Evolutionary conservation across 805 yeast genomes (phyloP).

Genomic region (Tetrapisispora namnaoensis): DNA sequence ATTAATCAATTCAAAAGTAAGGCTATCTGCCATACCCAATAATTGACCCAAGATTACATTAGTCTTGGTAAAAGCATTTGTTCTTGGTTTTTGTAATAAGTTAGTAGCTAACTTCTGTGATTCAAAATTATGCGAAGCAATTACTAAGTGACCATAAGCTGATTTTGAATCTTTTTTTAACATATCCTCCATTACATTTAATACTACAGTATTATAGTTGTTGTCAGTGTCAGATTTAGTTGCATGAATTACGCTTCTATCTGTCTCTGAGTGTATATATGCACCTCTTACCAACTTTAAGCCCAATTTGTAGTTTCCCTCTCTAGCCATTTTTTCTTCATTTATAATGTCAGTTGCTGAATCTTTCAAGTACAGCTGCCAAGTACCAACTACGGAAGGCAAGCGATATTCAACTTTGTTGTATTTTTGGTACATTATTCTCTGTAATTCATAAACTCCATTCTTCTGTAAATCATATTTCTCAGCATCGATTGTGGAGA

Average conservation of each 20-base stretch:
- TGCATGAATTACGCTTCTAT: slow-evolving; percentile 61
- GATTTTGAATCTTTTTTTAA: slow-evolving; percentile 35
- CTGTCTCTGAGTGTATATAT: slow-evolving; percentile 79
- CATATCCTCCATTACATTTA: slow-evolving; percentile 51
- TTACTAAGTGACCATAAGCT: slow-evolving; percentile 67
- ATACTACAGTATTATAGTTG: slow-evolving; percentile 63
- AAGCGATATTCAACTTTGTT: slow-evolving; percentile 47
- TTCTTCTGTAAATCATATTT: slow-evolving; percentile 68
- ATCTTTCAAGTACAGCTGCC: slow-evolving; percentile 82
- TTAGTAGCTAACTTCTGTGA: slow-evolving; percentile 69
- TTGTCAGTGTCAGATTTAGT: slow-evolving; percentile 74
- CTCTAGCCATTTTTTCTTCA: slow-evolving; percentile 57
- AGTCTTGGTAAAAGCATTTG: slow-evolving; percentile 30
- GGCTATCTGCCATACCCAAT: slow-evolving; percentile 91
- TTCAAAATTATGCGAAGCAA: slow-evolving; percentile 80
- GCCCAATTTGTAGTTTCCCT: slow-evolving; percentile 61
- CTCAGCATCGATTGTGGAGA: slow-evolving; percentile 85
- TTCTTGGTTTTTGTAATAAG: slow-evolving; percentile 30
- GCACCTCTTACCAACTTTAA: slow-evolving; percentile 93
- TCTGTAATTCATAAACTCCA: slow-evolving; percentile 85
- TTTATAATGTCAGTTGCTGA: slow-evolving; percentile 49
- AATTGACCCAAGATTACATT: slow-evolving; percentile 83
- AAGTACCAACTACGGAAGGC: slow-evolving; percentile 74
- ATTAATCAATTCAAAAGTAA: slow-evolving; percentile 63
- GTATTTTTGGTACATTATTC: slow-evolving; percentile 64